Evolutionary conservation across 2,329 filamentous ascomycete species (phyloP).

Genomic region (Seiridium unicorne): DNA sequence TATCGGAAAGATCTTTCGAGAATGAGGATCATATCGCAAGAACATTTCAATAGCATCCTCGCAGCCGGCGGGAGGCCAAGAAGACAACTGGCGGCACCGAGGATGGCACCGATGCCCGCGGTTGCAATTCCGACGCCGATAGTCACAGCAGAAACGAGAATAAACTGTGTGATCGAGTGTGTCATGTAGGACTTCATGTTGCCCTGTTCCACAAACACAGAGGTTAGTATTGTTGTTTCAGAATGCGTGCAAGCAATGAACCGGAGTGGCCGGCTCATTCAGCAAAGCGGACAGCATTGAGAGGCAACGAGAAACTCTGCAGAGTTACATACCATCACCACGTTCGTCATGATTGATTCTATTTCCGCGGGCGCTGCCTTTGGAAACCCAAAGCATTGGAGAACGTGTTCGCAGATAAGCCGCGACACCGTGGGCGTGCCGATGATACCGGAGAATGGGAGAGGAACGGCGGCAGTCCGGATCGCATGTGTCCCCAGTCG

Average conservation of each 20-base stretch:
- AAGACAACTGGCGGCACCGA: constrained; percentile 6
- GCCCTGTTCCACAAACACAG: too few species aligned
- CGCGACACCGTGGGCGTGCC: background rate
- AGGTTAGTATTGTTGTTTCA: too few species aligned
- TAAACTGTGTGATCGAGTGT: background rate
- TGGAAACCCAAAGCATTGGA: background rate
- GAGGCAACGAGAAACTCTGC: background rate
- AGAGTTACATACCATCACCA: background rate
- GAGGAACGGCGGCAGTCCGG: constrained; percentile 16
- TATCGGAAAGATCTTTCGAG: constrained; percentile 6
- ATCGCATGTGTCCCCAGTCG: constrained; percentile 14
- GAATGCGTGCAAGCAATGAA: too few species aligned
- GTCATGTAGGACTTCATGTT: background rate
- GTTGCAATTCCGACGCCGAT: constrained; percentile 21
- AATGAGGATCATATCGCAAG: constrained; percentile 18
- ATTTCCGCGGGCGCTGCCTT: background rate
- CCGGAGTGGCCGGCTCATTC: too few species aligned
- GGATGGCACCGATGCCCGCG: constrained; percentile 15
- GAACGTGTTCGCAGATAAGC: background rate
- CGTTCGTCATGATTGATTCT: background rate
- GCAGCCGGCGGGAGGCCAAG: constrained; percentile 16
- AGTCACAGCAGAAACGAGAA: constrained; percentile 5
- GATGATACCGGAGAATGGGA: constrained; percentile 13
- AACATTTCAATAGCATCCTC: constrained; percentile 17
- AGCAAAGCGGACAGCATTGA: too few species aligned